A percentile compares a stretch with the other conserved stretches of the same genome.
Evolutionary conservation across 2,329 filamentous ascomycete genomes (phyloP).

Genomic region (Metarhizium humberi): DNA sequence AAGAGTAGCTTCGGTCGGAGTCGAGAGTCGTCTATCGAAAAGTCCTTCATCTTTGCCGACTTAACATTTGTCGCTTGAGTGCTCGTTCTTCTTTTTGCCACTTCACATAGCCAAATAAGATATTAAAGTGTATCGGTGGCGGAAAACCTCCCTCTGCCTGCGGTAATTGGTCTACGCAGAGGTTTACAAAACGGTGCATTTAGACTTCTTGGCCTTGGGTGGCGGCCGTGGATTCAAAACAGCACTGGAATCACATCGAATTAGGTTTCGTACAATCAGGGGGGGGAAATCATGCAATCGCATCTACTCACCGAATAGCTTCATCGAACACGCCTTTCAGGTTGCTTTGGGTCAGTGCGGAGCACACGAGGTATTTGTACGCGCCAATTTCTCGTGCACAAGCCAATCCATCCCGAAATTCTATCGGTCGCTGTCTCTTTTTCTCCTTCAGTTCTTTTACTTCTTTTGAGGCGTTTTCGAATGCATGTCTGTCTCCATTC

Average conservation of each 20-base stretch:
- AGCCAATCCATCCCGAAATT: conserved; percentile 81
- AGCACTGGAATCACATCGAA: conserved; percentile 37
- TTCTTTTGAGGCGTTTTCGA: conserved; percentile 62
- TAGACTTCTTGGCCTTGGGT: conserved; percentile 52
- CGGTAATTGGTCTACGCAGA: neutral
- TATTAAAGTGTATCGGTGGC: conserved; percentile 3
- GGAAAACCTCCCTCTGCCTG: neutral
- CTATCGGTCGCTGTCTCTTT: conserved; percentile 17
- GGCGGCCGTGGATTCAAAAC: conserved; percentile 61
- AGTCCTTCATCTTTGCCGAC: neutral
- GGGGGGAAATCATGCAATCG: neutral
- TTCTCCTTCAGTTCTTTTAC: conserved; percentile 61
- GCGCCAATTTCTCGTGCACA: conserved; percentile 92
- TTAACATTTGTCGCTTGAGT: neutral
- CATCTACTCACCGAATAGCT: conserved; percentile 72
- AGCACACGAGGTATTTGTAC: conserved; percentile 97
- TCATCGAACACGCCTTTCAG: conserved; percentile 98
- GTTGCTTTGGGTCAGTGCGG: conserved; percentile 90
- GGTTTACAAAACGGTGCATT: conserved; percentile 60
- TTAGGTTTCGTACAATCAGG: neutral
- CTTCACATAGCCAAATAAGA: conserved; percentile 1
- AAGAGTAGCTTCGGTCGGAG: neutral
- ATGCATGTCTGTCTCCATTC: conserved; percentile 59
- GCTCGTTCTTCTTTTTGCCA: conserved; percentile 1
- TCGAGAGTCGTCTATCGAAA: neutral